Base-by-base conservation (phyloP, 2,329 filamentous ascomycete genomes). In the Aspergillus niger region DNA sequence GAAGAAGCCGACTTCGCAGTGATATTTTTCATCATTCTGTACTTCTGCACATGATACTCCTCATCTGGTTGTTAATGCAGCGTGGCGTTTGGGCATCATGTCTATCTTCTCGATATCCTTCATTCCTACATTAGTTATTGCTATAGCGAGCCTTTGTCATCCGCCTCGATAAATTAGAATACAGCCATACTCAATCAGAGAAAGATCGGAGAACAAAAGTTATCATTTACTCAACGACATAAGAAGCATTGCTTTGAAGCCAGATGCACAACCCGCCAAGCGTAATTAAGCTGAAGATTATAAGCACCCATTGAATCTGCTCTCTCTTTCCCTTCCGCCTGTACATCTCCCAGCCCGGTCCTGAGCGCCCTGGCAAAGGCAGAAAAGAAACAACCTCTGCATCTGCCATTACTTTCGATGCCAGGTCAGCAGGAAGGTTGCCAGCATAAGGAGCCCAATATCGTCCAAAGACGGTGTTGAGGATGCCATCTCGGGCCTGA, bases 1-100 rank as follows among this genome's bases (percentile, higher is more conserved):
- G 70, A 73, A 70, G 70, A 71, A 69, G 39, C 51, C 66, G 20
- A 58, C 52, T 22, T 15, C 41, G 13, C 48, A 65, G 28, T 67
- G 53, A 65, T 53, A 17, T 39, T 4, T 28, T 7, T 20, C 32
- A 24, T 43, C 5, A 20, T 20, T 10, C 10, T 48, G 20, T 47
- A 1, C 6, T 26, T 32, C 32, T 53, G 41, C 41, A 44, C 22
- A 11, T 36, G 6, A 43, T 26, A 36, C 28, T 47, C 17, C 38
- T 24, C 39, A 44, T 28, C 3, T 58, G 30, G 38, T 8, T 26
- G 26, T 55, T 53, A 32, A 48, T 56, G 17, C 36, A 67, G 64
- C 65, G 61, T 56, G 64, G 65, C 60, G 65, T 67, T 65, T 8
- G 39, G 58, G 53, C 50, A 58, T 61, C 39, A 28, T 41, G 32